A percentile compares a stretch with the other conserved stretches of the same genome.
These are phyloP conservation scores for Carpinus viminea DNA, from an alignment of 306 rosid genomes.

Conservation along the genomic window DNA sequence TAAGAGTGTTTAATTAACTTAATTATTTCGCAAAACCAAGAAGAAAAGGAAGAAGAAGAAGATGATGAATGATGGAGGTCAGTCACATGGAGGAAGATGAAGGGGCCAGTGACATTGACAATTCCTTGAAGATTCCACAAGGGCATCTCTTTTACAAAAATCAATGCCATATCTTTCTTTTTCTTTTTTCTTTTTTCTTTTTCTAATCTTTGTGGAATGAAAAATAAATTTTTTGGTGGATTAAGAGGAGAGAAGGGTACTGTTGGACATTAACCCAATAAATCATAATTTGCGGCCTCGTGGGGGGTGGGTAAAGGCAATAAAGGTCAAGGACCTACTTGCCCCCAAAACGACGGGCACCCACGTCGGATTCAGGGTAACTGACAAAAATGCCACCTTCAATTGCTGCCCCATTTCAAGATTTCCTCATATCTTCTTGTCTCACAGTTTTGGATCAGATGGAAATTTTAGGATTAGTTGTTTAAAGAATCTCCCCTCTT, in stretches of 20 bases:
- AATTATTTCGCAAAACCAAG: slow-evolving; percentile 17
- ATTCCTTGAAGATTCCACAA: not conserved
- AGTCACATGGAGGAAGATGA: not conserved
- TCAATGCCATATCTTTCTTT: slow-evolving; percentile 24
- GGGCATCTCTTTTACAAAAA: slow-evolving; percentile 12
- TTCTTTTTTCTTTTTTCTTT: no score
- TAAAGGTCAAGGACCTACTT: slow-evolving; percentile 58
- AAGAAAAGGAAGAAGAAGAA: not conserved
- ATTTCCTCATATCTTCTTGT: slow-evolving; percentile 63
- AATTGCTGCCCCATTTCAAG: slow-evolving; percentile 57
- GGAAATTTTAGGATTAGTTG: slow-evolving; percentile 21
- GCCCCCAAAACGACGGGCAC: slow-evolving; percentile 75
- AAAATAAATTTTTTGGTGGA: not conserved
- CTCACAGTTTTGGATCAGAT: slow-evolving; percentile 41
- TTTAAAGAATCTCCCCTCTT: slow-evolving; percentile 11
- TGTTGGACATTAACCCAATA: slow-evolving; percentile 1
- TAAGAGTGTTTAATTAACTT: not conserved
- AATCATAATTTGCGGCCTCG: not conserved
- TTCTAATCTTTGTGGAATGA: not conserved
- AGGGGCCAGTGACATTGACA: slow-evolving; percentile 20
- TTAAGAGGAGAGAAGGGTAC: not conserved
- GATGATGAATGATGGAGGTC: slow-evolving; percentile 10
- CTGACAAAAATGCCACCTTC: slow-evolving; percentile 79
- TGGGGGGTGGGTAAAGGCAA: slow-evolving; percentile 51
- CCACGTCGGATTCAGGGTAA: slow-evolving; percentile 59